Conservation (phyloP, 257 asterid genomes). For the Eustoma russellianum region DNA sequence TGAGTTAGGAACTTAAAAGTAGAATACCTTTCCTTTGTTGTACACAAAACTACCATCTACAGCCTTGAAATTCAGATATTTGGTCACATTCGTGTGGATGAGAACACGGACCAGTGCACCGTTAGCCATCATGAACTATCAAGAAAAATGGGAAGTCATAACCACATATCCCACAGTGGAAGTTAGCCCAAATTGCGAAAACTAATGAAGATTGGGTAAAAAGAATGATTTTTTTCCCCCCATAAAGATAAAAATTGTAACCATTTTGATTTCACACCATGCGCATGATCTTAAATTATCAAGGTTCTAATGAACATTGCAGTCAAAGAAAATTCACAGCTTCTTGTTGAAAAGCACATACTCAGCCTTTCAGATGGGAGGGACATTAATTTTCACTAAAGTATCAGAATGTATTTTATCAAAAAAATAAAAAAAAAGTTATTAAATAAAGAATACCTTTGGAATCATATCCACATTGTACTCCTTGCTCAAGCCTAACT, state of each 20-base stretch:
- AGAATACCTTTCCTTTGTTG: slow-evolving; percentile 83
- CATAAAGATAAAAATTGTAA: not conserved
- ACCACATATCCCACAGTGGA: not conserved
- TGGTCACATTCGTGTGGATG: slow-evolving; percentile 86
- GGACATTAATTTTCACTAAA: too few relatives aligned
- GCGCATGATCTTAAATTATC: not conserved
- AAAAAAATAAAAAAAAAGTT: too few relatives aligned
- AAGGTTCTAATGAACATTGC: too few relatives aligned
- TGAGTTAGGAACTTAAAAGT: slow-evolving; percentile 1
- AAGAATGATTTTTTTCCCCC: too few relatives aligned
- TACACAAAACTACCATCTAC: slow-evolving; percentile 98
- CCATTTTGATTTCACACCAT: not conserved
- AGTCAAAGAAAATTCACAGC: too few relatives aligned
- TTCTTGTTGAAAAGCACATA: too few relatives aligned
- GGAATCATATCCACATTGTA: slow-evolving; percentile 98
- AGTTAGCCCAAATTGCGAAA: too few relatives aligned
- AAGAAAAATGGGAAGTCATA: slow-evolving; percentile 7
- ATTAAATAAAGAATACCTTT: slow-evolving; percentile 36
- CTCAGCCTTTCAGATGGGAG: too few relatives aligned
- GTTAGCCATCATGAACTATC: slow-evolving; percentile 95
- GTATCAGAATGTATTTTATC: too few relatives aligned
- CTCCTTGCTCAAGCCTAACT: slow-evolving; percentile 76
- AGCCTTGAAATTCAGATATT: slow-evolving; percentile 97
- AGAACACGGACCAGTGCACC: slow-evolving; percentile 92
- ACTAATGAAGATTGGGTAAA: too few relatives aligned